Evolutionary conservation across 352 stramenopile species (phyloP).

Genomic region (Globisporangium canariense): DNA sequence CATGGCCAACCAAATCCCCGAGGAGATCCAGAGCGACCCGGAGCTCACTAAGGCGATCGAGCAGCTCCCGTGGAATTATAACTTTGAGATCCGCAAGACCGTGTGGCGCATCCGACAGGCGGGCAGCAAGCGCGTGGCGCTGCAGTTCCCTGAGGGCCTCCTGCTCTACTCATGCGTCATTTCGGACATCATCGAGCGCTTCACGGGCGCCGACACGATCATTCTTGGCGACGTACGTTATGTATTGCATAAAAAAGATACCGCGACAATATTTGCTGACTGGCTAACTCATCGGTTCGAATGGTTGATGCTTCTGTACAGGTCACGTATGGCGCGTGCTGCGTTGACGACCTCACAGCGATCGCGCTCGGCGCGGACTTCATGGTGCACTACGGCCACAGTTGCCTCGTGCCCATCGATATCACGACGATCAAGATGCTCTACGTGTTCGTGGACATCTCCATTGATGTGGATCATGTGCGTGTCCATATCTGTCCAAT

Average conservation of each 20-base stretch:
- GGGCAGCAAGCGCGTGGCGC: conserved; percentile 88
- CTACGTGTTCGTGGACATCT: conserved; percentile 99
- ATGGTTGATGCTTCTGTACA: conserved; percentile 14
- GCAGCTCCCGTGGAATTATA: conserved; percentile 97
- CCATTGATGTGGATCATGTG: conserved; percentile 96
- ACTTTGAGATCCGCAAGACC: conserved; percentile 98
- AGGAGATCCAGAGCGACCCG: conserved; percentile 86
- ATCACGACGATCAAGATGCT: conserved; percentile 95
- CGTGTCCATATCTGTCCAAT: conserved; percentile 9
- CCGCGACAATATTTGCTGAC: background rate
- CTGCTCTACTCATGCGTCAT: conserved; percentile 98
- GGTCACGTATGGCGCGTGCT: conserved; percentile 99
- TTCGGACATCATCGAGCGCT: conserved; percentile 97
- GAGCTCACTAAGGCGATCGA: conserved; percentile 91
- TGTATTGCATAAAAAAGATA: background rate
- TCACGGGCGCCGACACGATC: conserved; percentile 88
- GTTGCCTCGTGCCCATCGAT: conserved; percentile 97
- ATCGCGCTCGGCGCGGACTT: conserved; percentile 94
- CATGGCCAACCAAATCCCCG: conserved; percentile 88
- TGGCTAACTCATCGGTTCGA: background rate
- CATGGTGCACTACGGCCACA: conserved; percentile 99
- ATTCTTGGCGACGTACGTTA: conserved; percentile 95
- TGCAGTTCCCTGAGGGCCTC: conserved; percentile 99
- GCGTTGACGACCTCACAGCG: conserved; percentile 97
- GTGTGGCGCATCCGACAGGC: conserved; percentile 93